phyloP scores from a whole-genome alignment of 768 basidiomycete species.

The Naematelia aurantialba region DNA sequence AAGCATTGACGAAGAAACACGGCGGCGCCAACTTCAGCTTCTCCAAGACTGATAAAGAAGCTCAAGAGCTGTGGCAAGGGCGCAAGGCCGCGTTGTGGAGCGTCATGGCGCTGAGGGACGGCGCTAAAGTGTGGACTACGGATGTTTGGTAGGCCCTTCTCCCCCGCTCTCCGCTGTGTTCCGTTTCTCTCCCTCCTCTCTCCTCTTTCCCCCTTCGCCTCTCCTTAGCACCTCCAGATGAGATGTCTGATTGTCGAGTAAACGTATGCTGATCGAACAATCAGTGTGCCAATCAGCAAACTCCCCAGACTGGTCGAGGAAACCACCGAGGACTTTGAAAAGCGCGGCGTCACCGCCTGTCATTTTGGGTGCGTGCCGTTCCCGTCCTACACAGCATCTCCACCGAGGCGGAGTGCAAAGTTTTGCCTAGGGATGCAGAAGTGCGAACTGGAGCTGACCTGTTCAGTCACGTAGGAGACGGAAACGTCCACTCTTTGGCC shows the following conservation, averaged over 20 bases:
- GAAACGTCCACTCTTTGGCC: slow-evolving; percentile 53
- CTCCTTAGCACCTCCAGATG: background rate
- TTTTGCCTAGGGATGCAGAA: too few species aligned
- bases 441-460: background rate
- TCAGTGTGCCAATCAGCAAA: slow-evolving; percentile 52
- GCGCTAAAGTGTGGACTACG: slow-evolving; percentile 72
- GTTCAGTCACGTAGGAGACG: slow-evolving; percentile 50
- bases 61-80: slow-evolving; percentile 74
- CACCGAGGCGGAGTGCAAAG: background rate
- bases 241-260: background rate
- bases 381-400: background rate
- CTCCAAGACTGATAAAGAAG: slow-evolving; percentile 70
- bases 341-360: slow-evolving; percentile 59
- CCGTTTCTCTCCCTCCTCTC: background rate
- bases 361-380: slow-evolving; percentile 42
- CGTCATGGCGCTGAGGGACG: slow-evolving; percentile 63
- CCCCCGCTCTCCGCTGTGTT: too few species aligned
- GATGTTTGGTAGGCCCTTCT: slow-evolving; percentile 88
- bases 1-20: slow-evolving; percentile 64
- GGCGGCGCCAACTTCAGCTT: slow-evolving; percentile 67
- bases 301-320: slow-evolving; percentile 56
- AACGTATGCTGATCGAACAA: background rate
- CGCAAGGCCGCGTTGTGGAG: slow-evolving; percentile 78
- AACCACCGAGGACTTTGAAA: slow-evolving; percentile 71
- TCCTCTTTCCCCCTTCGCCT: background rate